Evolutionary conservation across 768 basidiomycete genomes (phyloP), one percentile per base, ranked within the genome.

Genomic region (Strobilomyces dryophilus): DNA sequence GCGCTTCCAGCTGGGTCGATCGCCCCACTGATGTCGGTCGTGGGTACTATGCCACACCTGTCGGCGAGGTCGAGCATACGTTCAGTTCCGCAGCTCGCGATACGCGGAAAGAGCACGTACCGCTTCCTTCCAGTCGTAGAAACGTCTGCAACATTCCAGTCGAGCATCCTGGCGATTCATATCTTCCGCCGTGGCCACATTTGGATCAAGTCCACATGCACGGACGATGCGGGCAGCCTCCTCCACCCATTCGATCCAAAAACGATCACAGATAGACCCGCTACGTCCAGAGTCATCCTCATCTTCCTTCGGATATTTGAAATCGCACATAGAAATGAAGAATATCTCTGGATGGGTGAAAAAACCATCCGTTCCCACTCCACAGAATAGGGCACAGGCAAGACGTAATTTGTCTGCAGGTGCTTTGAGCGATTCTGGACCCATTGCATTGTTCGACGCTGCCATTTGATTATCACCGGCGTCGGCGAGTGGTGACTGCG

Each of bases 181-280:
- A 10, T 60, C 59, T 1, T 52, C 51, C 15, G 12, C 41, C 9
- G 53, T 52, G 18, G 59, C 58, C n/a, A 56, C 39, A 10, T 34
- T 32, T 9, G 58, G 58, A 32, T 60, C 51, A 18, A 60, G 35
- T n/a, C 59, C 59, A n/a, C 58, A 61, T 18, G 52, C 54, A 17
- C 39, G 14, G 9, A 60, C 27, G 20, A 56, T 15, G 12, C 61
- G 46, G 0, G 45, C 32, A 7, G 45, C 45, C 5, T 24, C 32
- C 21, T 21, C 9, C 20, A 46, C 20, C 18, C 20, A 46, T 46
- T 4, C 8, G 21, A 46, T 17, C 14, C 17, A 10, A 8, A 34
- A 35, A 8, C 32, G 32, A 5, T 35, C 15, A 20, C 1, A 15
- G 34, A 46, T 46, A 35, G 45, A 21, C 3, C 45, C 45, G 21